phyloP scores from a whole-genome alignment of 2,329 filamentous ascomycete genomes.

The Colletotrichum orchidophilum region DNA sequence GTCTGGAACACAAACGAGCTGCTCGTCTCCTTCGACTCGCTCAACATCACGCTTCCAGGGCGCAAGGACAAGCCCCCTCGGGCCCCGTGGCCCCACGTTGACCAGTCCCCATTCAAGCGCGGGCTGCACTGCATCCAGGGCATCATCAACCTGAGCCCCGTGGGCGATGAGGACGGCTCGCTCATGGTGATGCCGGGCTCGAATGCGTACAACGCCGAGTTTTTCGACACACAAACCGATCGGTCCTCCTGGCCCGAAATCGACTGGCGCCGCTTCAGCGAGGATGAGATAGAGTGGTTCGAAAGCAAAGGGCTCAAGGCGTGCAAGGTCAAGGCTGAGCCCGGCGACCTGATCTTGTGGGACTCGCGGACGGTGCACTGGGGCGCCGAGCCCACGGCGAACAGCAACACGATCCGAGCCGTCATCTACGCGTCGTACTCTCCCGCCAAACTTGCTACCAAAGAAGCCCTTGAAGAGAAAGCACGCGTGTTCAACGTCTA shows the following conservation, averaged over 20 bases:
- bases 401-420: slow-evolving; percentile 42
- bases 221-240: neutral
- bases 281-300: slow-evolving; percentile 43
- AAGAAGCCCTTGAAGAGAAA: too few relatives aligned
- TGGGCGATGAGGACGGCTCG: too few relatives aligned
- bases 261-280: slow-evolving; percentile 52
- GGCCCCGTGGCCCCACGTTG: slow-evolving; percentile 41
- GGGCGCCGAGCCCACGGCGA: slow-evolving; percentile 42
- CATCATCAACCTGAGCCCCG: slow-evolving; percentile 41
- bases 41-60: slow-evolving; percentile 52
- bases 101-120: slow-evolving; percentile 40
- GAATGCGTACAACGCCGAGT: neutral
- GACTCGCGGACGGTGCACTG: slow-evolving; percentile 38
- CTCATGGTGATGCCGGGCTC: neutral
- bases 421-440: slow-evolving; percentile 49
- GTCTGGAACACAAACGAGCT: slow-evolving; percentile 52
- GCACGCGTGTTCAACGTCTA: too few relatives aligned
- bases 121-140: slow-evolving; percentile 43
- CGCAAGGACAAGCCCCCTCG: slow-evolving; percentile 5
- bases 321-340: slow-evolving; percentile 31
- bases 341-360: slow-evolving; percentile 45
- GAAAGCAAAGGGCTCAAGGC: slow-evolving; percentile 28
- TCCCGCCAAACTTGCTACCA: slow-evolving; percentile 44
- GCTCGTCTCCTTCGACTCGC: slow-evolving; percentile 55
- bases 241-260: slow-evolving; percentile 33